Evolutionary conservation across 192 early-diverging fungal species (phyloP).

Genomic region (Umbelopsis sp.): DNA sequence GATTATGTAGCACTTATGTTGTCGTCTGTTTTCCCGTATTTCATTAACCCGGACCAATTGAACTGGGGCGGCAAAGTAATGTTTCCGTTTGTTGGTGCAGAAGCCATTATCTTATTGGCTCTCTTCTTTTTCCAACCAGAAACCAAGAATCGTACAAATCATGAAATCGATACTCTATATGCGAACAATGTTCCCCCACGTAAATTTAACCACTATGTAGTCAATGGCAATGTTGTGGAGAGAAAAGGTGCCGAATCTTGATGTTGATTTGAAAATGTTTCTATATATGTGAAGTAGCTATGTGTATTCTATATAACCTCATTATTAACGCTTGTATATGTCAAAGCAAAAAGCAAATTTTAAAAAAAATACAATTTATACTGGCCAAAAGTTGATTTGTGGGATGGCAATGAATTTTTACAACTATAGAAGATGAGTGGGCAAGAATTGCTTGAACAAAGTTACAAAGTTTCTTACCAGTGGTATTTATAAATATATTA

Average conservation of each 20-base stretch:
- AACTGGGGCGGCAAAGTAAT: background rate
- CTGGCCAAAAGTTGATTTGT: background rate
- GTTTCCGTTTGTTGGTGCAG: constrained; percentile 6
- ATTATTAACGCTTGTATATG: background rate
- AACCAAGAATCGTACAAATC: background rate
- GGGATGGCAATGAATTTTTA: background rate
- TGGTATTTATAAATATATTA: background rate
- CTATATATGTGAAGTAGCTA: background rate
- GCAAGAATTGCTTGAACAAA: background rate
- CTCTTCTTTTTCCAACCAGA: constrained; percentile 5
- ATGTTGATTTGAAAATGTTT: background rate
- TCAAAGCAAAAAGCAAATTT: background rate
- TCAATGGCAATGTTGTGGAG: background rate
- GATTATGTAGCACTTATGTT: background rate
- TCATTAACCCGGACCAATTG: background rate
- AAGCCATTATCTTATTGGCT: background rate
- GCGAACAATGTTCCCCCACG: constrained; percentile 3
- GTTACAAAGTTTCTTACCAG: background rate
- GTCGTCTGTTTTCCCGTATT: background rate
- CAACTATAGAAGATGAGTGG: background rate
- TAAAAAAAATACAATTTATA: background rate
- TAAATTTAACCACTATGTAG: background rate
- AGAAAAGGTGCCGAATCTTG: background rate
- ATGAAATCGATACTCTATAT: constrained; percentile 4
- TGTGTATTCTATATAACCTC: constrained; percentile 3